Base-by-base conservation (phyloP, 257 asterid species). In the Scutellaria galericulata region DNA sequence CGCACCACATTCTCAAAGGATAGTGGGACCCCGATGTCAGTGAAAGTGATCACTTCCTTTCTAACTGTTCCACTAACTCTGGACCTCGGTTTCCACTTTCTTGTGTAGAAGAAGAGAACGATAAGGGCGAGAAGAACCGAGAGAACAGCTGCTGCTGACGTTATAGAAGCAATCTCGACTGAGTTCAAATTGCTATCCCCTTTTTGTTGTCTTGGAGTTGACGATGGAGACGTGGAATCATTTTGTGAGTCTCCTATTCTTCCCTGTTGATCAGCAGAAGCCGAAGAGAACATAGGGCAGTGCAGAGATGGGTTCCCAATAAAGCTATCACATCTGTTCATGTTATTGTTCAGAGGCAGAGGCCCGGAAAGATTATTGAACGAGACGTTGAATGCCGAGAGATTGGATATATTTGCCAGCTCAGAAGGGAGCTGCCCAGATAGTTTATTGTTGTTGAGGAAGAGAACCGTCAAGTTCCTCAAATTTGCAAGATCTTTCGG, bases 341-440 rank as follows among this genome's bases (percentile, higher is more conserved):
- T 68, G 77, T 80, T 80, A 37, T 69, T 83, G 77, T 72, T 83
- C 62, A 53, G 72, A 24, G 93, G 92, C 45, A 89, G 60, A 4
- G 88, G 88, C 44, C 96, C 97, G 2, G 97, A 91, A 60, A 94
- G 70, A 80, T 94, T 85, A 76, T 94, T 94, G 86, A 86, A 91
- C 0, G 99, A 91, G 63, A 76, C 93, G 1, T 91, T 94, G 55
- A 94, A 89, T n/a, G 57, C 39, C 7, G 87, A 76, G 46, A 91
- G 81, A 41, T 82, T 61, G 64, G 97, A 79, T 40, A 82, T 53
- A 41, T 78, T 91, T 18, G 83, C 84, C 77, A 93, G 68, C 31
- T 65, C 81, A 10, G 83, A 22, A 0, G 96, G 97, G 42, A 91
- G 83, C 85, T 83, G 85, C 68, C 98, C 98, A 0, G 95, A 84